These are phyloP conservation scores for Dactylellina haptotyla DNA, from an alignment of 2,329 filamentous ascomycete genomes.

Conservation along the genomic window DNA sequence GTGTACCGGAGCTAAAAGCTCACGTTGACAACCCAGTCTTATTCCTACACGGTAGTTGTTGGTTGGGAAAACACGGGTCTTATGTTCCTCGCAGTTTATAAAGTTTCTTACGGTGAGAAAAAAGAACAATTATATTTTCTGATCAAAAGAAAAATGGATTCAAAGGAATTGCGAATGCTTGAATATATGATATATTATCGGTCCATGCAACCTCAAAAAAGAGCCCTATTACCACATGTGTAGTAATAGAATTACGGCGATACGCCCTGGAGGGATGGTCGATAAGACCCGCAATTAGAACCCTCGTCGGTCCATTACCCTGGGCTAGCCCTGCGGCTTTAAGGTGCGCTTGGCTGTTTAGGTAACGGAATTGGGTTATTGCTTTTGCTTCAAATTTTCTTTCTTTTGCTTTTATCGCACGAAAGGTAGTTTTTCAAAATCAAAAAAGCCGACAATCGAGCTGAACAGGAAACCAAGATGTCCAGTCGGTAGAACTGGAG, in stretches of 20 bases:
- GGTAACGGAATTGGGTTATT: constrained; percentile 11
- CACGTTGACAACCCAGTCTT: constrained; percentile 44
- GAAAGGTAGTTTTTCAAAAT: constrained; percentile 11
- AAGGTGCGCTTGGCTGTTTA: constrained; percentile 46
- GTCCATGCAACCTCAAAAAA: constrained; percentile 39
- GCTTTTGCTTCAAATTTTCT: constrained; percentile 9
- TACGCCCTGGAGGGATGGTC: constrained; percentile 45
- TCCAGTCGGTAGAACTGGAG: constrained; percentile 31
- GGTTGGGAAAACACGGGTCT: constrained; percentile 22
- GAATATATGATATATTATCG: constrained; percentile 53
- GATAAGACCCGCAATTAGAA: constrained; percentile 50
- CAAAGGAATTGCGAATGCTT: constrained; percentile 51
- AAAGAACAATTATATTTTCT: constrained; percentile 43
- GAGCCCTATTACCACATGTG: constrained; percentile 37
- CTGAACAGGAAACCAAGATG: constrained; percentile 8
- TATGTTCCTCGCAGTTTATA: constrained; percentile 30
- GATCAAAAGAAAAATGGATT: constrained; percentile 22
- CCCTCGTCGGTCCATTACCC: constrained; percentile 49
- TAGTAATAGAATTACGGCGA: constrained; percentile 53
- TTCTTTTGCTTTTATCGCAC: constrained; percentile 24
- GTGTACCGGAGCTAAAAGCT: constrained; percentile 51
- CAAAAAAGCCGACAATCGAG: constrained; percentile 13
- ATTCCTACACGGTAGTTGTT: constrained; percentile 51
- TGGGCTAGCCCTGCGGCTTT: constrained; percentile 53
- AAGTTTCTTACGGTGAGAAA: constrained; percentile 50